phyloP scores from a whole-genome alignment of 805 yeast genomes.

The Candida methanosorbosa region DNA sequence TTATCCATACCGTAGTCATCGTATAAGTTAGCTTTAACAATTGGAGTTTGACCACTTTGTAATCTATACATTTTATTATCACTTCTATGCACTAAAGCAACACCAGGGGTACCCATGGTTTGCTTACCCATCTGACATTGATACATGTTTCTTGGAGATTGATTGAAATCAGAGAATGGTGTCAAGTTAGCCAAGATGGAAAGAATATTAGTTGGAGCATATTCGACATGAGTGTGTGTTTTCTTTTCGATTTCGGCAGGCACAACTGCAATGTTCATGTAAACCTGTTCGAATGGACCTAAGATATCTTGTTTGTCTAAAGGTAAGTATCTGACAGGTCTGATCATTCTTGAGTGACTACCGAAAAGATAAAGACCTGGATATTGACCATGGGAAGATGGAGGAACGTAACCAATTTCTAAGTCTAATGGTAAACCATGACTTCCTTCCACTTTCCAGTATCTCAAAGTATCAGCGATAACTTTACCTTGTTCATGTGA shows the following conservation, averaged over 20 bases:
- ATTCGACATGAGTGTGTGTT: conserved; percentile 89
- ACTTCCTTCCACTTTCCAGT: conserved; percentile 81
- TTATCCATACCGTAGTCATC: conserved; percentile 98
- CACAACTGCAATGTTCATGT: conserved; percentile 91
- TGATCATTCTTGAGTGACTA: conserved; percentile 89
- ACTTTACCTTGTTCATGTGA: conserved; percentile 80
- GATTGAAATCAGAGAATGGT: conserved; percentile 97
- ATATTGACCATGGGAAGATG: conserved; percentile 91
- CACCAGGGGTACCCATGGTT: conserved; percentile 99
- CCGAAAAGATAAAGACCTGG: conserved; percentile 92
- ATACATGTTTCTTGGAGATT: conserved; percentile 98
- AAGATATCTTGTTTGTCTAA: conserved; percentile 74
- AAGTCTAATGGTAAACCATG: conserved; percentile 76
- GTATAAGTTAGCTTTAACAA: conserved; percentile 86
- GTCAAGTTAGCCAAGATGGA: conserved; percentile 95
- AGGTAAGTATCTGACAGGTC: conserved; percentile 91
- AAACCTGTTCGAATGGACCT: conserved; percentile 97
- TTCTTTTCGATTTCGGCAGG: conserved; percentile 81
- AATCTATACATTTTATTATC: conserved; percentile 90
- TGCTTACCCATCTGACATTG: conserved; percentile 99
- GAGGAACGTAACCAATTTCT: conserved; percentile 95
- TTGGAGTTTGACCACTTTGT: conserved; percentile 95
- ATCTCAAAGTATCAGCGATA: conserved; percentile 84
- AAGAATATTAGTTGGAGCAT: conserved; percentile 86
- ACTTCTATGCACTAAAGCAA: conserved; percentile 82